These are phyloP conservation scores for Chaetomium strumarium DNA, from an alignment of 2,329 filamentous ascomycete species.

Conservation along the genomic window DNA sequence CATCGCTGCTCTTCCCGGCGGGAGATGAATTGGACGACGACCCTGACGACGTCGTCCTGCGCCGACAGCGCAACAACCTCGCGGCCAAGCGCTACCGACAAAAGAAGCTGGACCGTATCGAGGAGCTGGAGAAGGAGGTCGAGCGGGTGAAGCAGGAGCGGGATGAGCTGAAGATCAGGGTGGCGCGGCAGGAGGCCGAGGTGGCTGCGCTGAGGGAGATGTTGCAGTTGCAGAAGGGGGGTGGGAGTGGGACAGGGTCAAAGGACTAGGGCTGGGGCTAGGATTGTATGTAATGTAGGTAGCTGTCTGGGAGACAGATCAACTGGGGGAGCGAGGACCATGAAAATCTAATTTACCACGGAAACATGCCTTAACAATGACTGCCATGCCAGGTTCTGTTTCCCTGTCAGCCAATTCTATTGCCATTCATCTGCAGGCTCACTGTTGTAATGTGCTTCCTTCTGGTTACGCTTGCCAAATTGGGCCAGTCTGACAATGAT, in stretches of 20 bases:
- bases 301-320: too few species aligned
- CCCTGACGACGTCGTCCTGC: constrained; percentile 30
- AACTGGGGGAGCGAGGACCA: too few species aligned
- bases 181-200: constrained; percentile 55
- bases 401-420: too few species aligned
- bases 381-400: too few species aligned
- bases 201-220: constrained; percentile 48
- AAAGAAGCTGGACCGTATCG: constrained; percentile 55
- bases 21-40: constrained; percentile 14
- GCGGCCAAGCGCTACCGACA: constrained; percentile 59
- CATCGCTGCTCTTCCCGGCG: neutral
- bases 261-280: constrained; percentile 3
- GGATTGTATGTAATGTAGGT: neutral
- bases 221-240: constrained; percentile 23
- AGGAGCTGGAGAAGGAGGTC: constrained; percentile 49
- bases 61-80: constrained; percentile 56
- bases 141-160: constrained; percentile 48
- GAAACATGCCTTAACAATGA: too few species aligned
- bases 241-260: neutral
- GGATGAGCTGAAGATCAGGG: constrained; percentile 49
- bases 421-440: too few species aligned
- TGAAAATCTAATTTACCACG: too few species aligned
- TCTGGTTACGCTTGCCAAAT: too few species aligned
- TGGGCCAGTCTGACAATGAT: too few species aligned
- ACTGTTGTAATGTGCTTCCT: too few species aligned